Evolutionary conservation across 2,329 filamentous ascomycete genomes (phyloP).

Genomic region (Fusarium austroafricanum): DNA sequence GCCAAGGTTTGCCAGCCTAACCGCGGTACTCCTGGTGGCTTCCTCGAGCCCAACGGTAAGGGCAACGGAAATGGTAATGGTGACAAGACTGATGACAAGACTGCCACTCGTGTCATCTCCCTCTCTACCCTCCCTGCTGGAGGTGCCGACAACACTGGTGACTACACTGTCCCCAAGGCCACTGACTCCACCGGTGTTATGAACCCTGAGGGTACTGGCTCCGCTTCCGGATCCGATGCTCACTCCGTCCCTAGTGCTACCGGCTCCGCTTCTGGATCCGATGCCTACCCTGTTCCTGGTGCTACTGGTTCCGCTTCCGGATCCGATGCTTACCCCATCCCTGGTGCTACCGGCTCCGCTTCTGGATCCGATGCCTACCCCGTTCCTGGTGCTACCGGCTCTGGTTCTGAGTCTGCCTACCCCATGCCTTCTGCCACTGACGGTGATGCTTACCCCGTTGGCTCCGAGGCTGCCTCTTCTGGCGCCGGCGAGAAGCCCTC

Average conservation of each 20-base stretch:
- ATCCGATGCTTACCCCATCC: background rate
- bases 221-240: background rate
- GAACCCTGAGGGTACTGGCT: too few relatives aligned
- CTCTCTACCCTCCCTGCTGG: conserved; percentile 15
- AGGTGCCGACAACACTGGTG: too few relatives aligned
- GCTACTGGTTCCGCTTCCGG: background rate
- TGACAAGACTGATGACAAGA: background rate
- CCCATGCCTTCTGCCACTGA: background rate
- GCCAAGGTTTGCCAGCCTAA: conserved; percentile 31
- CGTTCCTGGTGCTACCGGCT: too few relatives aligned
- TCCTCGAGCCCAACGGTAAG: conserved; percentile 8
- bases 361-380: too few relatives aligned
- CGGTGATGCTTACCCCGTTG: background rate
- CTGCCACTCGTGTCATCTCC: conserved; percentile 1
- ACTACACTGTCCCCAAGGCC: too few relatives aligned
- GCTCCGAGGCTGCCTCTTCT: too few relatives aligned
- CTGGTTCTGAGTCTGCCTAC: too few relatives aligned
- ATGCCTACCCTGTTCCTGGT: background rate
- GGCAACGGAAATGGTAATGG: too few relatives aligned
- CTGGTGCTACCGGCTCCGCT: too few relatives aligned
- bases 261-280: background rate
- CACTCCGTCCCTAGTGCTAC: background rate
- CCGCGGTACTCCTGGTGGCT: conserved; percentile 33
- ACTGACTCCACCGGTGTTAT: background rate
- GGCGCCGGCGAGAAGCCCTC: too few relatives aligned